These are phyloP conservation scores for Singerocomus inundabilis DNA, from an alignment of 1,284 basidiomycete genomes.

Conservation along the genomic window DNA sequence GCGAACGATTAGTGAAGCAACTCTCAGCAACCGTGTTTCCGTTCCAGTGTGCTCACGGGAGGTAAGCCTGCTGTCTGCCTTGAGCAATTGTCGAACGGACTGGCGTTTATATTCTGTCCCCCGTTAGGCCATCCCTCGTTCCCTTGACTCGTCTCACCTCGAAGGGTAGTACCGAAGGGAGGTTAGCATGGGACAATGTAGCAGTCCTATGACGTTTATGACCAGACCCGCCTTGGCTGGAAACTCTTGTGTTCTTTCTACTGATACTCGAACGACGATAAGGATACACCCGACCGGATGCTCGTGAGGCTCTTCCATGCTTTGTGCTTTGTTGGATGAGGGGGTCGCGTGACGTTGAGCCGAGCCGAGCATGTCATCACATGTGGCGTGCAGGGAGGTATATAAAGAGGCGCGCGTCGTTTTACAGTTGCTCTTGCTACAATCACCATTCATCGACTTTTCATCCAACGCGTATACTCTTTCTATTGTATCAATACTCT, in stretches of 20 bases:
- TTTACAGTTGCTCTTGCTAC: slow-evolving; percentile 6
- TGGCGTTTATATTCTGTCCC: neutral
- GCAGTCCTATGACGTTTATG: slow-evolving; percentile 19
- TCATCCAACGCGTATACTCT: slow-evolving; percentile 2
- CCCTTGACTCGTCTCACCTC: slow-evolving; percentile 38
- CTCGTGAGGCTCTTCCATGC: neutral
- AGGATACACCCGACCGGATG: neutral
- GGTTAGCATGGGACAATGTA: slow-evolving; percentile 29
- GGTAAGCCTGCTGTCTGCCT: slow-evolving; percentile 40
- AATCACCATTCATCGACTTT: slow-evolving; percentile 16
- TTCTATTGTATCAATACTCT: slow-evolving; percentile 10
- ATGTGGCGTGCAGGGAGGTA: slow-evolving; percentile 12
- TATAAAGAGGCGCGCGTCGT: slow-evolving; percentile 32
- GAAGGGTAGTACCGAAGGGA: slow-evolving; percentile 4
- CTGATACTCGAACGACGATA: neutral
- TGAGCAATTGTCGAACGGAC: slow-evolving; percentile 1
- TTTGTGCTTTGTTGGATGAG: too few relatives aligned
- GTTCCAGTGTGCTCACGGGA: slow-evolving; percentile 94
- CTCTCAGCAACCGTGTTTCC: slow-evolving; percentile 76
- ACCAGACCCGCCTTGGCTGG: neutral
- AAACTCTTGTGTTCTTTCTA: neutral
- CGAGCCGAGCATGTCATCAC: slow-evolving; percentile 36
- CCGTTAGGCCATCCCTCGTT: slow-evolving; percentile 45
- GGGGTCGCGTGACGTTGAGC: slow-evolving; percentile 36
- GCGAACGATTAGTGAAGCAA: slow-evolving; percentile 62